Base-by-base conservation (phyloP, 2,329 filamentous ascomycete genomes). In the Epichloe brachyelytri region DNA sequence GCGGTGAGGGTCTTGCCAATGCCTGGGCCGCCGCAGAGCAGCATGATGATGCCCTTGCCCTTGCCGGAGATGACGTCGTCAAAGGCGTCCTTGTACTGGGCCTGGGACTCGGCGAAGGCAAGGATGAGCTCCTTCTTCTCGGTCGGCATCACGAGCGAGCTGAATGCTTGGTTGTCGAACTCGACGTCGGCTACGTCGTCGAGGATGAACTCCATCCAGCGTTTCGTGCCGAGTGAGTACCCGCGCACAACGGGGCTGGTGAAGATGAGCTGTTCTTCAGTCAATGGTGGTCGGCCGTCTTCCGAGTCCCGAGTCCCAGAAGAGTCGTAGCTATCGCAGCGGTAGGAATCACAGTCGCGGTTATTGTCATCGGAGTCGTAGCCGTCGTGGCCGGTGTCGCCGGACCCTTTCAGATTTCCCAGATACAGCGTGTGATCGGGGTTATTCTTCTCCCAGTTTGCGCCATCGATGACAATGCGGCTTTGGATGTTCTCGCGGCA, bases 31-130 rank as follows among this genome's bases (percentile, higher is more conserved):
- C 75, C 75, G 0, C 67, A 69, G 3, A 77, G 62, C 1, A 77
- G 64, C 61, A 74, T 69, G 56, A 77, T 74, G 53, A 75, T 70
- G 15, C 73, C 74, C 55, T 69, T 70, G 51, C 66, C 75, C 64
- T 78, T 77, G 46, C 74, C 74, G 10, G 67, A 66, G 58, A 78
- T 76, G 51, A 77, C 65, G 53, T 78, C 74, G 62, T 77, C 74
- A 53, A 77, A 77, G 8, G 56, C 62, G 14, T 67, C 60, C 36
- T 70, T 68, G 41, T 72, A 60, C 55, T 60, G 60, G 51, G 63
- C 65, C 60, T 77, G 73, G 5, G 68, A 69, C 60, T 74, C 66
- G 1, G 72, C 73, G 49, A 78, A 74, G 2, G 73, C 71, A 6
- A 71, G 65, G 55, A 78, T 71, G 10, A 78, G 65, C 39, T 76